Conservation (phyloP, 805 yeast species). For the Metschnikowia shivogae region DNA sequence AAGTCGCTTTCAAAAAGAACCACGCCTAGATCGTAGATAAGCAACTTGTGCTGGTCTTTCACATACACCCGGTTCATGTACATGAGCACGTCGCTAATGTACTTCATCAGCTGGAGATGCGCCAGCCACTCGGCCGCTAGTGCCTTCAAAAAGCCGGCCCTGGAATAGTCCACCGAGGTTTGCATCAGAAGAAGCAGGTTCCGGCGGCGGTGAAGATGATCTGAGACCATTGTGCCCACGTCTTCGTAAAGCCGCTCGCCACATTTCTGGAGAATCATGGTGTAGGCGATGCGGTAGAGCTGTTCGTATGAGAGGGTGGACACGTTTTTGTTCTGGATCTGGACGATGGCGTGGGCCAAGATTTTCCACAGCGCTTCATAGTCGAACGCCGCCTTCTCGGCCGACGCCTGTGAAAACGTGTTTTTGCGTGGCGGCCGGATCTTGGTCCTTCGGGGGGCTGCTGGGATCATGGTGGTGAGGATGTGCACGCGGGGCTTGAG, state of each 20-base stretch:
- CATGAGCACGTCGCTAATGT: constrained; percentile 80
- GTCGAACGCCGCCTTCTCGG: constrained; percentile 38
- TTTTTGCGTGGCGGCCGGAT: constrained; percentile 63
- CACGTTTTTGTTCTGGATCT: constrained; percentile 70
- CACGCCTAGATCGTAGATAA: constrained; percentile 71
- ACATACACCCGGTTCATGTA: constrained; percentile 84
- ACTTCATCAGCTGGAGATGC: constrained; percentile 66
- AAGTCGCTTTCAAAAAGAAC: constrained; percentile 60
- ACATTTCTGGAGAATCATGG: constrained; percentile 63
- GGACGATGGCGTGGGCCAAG: constrained; percentile 61
- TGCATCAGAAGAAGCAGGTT: constrained; percentile 19
- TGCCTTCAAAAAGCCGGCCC: constrained; percentile 34
- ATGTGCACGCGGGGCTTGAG: not conserved
- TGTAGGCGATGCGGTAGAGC: constrained; percentile 74
- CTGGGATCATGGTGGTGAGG: constrained; percentile 14
- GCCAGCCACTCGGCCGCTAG: constrained; percentile 59
- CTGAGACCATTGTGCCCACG: constrained; percentile 46
- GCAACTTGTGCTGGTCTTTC: constrained; percentile 57
- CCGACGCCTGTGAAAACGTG: constrained; percentile 19
- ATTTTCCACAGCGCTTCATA: constrained; percentile 66
- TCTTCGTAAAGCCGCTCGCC: constrained; percentile 65
- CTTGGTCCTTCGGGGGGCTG: constrained; percentile 47
- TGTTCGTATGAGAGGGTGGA: constrained; percentile 76
- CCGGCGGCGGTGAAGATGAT: constrained; percentile 37
- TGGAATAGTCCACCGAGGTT: constrained; percentile 11